These are phyloP conservation scores for Schizochytrium sp. DNA, from an alignment of 108 stramenopile genomes.

Conservation along the genomic window DNA sequence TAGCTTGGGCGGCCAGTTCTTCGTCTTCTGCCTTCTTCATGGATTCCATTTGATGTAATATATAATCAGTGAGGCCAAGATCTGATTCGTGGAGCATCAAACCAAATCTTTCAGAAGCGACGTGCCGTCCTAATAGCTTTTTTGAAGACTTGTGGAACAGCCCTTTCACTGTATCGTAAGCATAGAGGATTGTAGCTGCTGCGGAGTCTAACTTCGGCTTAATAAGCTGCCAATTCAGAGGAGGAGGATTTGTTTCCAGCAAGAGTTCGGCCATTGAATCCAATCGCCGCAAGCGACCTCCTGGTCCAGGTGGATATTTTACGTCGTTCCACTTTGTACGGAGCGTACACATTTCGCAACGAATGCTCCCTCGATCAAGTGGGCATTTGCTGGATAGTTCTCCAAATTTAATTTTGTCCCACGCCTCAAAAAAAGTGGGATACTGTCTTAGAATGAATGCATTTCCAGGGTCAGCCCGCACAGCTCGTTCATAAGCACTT, in stretches of 20 bases:
- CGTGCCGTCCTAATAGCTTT: background rate
- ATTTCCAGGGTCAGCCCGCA: slow-evolving; percentile 72
- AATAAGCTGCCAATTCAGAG: slow-evolving; percentile 37
- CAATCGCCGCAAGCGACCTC: slow-evolving; percentile 26
- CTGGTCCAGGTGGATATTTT: slow-evolving; percentile 37
- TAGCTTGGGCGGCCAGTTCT: background rate
- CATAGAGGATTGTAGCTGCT: background rate
- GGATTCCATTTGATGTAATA: slow-evolving; percentile 24
- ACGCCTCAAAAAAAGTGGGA: slow-evolving; percentile 67
- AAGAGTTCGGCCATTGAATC: slow-evolving; percentile 16
- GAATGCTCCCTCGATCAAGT: slow-evolving; percentile 49
- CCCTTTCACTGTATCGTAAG: slow-evolving; percentile 16
- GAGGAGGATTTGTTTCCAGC: slow-evolving; percentile 38
- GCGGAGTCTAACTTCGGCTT: slow-evolving; percentile 17
- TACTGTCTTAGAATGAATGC: slow-evolving; percentile 77
- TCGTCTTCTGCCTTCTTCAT: slow-evolving; percentile 46
- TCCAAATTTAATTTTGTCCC: background rate
- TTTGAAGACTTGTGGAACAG: background rate
- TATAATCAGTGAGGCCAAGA: slow-evolving; percentile 1
- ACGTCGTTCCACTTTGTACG: background rate
- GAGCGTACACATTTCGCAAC: slow-evolving; percentile 41
- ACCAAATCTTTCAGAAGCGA: background rate
- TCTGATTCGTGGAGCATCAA: slow-evolving; percentile 44
- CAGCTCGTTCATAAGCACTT: slow-evolving; percentile 72
- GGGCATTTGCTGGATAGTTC: slow-evolving; percentile 5